phyloP scores from a whole-genome alignment of 108 stramenopile species.

The Skeletonema tropicum region DNA sequence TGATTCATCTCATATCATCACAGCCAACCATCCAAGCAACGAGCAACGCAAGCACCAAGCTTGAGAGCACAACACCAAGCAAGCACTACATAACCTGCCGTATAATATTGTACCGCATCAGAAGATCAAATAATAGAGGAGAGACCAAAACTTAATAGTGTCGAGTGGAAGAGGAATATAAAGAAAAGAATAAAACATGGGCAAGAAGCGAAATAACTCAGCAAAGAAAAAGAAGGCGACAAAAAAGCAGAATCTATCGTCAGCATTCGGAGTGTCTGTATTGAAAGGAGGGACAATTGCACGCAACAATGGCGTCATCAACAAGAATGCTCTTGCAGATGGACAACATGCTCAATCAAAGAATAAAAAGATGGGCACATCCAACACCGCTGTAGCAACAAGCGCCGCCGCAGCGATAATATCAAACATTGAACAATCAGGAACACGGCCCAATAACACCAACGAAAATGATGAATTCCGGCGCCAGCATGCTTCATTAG shows the following conservation, averaged over 20 bases:
- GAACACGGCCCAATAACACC: not conserved
- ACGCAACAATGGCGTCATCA: constrained; percentile 42
- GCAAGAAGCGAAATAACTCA: constrained; percentile 42
- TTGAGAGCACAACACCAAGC: too few relatives aligned
- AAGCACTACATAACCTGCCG: too few relatives aligned
- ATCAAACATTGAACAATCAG: not conserved
- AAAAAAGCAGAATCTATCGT: constrained; percentile 39
- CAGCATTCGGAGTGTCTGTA: constrained; percentile 46
- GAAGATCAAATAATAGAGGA: too few relatives aligned
- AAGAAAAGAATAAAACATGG: constrained; percentile 20
- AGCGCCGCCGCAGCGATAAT: not conserved
- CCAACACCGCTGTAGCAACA: not conserved
- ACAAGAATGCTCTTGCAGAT: constrained; percentile 6
- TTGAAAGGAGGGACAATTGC: constrained; percentile 45
- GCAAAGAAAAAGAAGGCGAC: constrained; percentile 46
- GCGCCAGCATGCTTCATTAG: constrained; percentile 39
- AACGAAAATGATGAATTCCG: constrained; percentile 43
- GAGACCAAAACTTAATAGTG: too few relatives aligned
- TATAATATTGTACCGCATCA: too few relatives aligned
- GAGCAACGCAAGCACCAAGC: too few relatives aligned
- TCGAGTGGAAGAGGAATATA: not conserved
- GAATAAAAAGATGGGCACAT: constrained; percentile 5
- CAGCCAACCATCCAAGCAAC: too few relatives aligned
- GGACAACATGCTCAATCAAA: not conserved
- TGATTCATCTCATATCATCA: too few relatives aligned